A percentile compares a stretch with the other conserved stretches of the same genome.
Conservation (phyloP, 2,329 filamentous ascomycete genomes). For the Penicillium sp. region DNA sequence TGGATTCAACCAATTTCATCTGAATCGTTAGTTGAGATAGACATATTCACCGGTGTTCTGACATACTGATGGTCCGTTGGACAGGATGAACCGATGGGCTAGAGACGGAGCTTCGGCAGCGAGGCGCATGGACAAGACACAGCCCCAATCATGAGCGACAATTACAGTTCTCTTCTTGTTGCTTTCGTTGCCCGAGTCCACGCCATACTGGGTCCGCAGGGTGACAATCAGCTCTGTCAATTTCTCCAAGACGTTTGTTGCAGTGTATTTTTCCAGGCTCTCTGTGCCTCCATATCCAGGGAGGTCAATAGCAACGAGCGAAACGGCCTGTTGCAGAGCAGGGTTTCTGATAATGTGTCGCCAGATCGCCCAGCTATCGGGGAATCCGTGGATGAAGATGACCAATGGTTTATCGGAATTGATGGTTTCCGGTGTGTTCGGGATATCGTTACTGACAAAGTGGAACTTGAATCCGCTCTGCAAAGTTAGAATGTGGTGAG, state of each 20-base stretch:
- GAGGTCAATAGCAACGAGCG: constrained; percentile 55
- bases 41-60: not conserved
- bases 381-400: constrained; percentile 60
- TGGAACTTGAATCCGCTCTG: constrained; percentile 53
- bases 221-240: constrained; percentile 54
- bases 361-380: constrained; percentile 59
- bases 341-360: constrained; percentile 47
- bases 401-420: constrained; percentile 41
- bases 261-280: constrained; percentile 48
- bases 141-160: constrained; percentile 57
- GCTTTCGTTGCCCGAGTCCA: constrained; percentile 28
- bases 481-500: constrained; percentile 53
- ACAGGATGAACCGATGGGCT: constrained; percentile 56
- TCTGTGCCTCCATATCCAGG: constrained; percentile 61
- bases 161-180: constrained; percentile 48
- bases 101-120: constrained; percentile 58
- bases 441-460: constrained; percentile 48
- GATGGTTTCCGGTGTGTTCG: constrained; percentile 19
- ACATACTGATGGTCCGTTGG: constrained; percentile 54
- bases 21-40: constrained; percentile 21
- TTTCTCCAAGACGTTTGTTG: constrained; percentile 53
- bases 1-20: constrained; percentile 44
- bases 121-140: constrained; percentile 52
- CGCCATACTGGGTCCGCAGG: constrained; percentile 49
- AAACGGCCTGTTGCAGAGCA: constrained; percentile 39